Evolutionary conservation across 2,329 filamentous ascomycete genomes (phyloP).

Genomic region (Penicillium decumbens): DNA sequence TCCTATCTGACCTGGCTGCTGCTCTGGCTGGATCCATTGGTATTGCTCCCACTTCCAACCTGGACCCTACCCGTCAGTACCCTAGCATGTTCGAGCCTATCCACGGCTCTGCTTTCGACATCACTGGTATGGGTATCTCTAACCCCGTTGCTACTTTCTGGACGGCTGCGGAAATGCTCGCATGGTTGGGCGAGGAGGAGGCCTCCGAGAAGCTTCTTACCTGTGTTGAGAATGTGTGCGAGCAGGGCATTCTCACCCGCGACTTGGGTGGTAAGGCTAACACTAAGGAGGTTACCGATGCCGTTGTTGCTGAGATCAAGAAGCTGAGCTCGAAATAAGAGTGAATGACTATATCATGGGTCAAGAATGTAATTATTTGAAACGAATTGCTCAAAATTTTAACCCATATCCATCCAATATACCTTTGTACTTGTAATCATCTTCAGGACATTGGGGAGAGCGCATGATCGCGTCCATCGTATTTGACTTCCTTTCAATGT

Average conservation of each 20-base stretch:
- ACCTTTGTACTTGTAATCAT: no score
- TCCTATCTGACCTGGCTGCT: constrained; percentile 66
- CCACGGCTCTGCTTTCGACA: constrained; percentile 61
- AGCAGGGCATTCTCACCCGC: constrained; percentile 51
- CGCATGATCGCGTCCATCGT: no score
- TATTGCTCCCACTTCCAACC: constrained; percentile 65
- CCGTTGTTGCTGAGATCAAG: constrained; percentile 52
- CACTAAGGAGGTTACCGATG: constrained; percentile 57
- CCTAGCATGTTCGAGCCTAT: constrained; percentile 62
- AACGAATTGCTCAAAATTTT: neutral
- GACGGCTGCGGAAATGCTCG: constrained; percentile 65
- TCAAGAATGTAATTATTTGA: neutral
- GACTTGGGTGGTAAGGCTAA: constrained; percentile 57
- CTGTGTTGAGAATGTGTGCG: constrained; percentile 58
- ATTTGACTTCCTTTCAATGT: no score
- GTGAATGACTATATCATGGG: neutral
- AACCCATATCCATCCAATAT: no score
- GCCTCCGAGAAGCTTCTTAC: constrained; percentile 56
- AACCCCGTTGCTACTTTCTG: constrained; percentile 65
- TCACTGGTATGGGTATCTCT: constrained; percentile 57
- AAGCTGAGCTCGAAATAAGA: constrained; percentile 29
- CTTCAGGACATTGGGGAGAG: no score
- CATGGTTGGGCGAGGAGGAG: constrained; percentile 57
- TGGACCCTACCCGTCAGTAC: constrained; percentile 59
- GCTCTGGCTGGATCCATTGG: constrained; percentile 67